Percentiles rank a stretch among this genome's conserved stretches.
phyloP scores from a whole-genome alignment of 2,329 filamentous ascomycete species.

The Penicillium sp. region DNA sequence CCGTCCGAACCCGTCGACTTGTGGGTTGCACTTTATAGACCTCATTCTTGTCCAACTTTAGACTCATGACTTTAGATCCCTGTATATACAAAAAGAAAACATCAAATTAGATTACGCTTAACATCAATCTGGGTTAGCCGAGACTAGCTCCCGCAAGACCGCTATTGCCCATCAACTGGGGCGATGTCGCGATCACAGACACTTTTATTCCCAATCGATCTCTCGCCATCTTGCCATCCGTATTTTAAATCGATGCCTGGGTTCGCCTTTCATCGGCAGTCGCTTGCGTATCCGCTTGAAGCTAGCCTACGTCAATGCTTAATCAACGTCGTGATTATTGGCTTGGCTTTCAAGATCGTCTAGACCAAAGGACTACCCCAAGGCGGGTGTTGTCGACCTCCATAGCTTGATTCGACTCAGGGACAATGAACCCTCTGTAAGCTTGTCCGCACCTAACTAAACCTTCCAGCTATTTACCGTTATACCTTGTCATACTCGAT shows the following conservation, averaged over 20 bases:
- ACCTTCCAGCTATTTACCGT: neutral
- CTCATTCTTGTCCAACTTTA: neutral
- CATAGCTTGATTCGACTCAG: neutral
- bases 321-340: neutral
- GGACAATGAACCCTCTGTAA: neutral
- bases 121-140: neutral
- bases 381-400: neutral
- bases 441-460: neutral
- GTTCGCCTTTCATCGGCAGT: conserved; percentile 1
- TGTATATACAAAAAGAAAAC: neutral
- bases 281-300: conserved; percentile 3
- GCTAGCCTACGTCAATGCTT: neutral
- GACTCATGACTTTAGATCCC: neutral
- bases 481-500: neutral
- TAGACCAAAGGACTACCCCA: neutral
- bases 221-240: neutral
- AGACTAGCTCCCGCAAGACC: neutral
- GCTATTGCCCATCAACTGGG: neutral
- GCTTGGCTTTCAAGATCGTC: neutral
- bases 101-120: neutral
- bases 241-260: neutral
- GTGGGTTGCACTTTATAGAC: neutral
- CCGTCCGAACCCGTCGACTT: conserved; percentile 4
- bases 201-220: neutral
- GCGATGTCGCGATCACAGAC: conserved; percentile 1